Evolutionary conservation across 176 grass and related monocot genomes (phyloP).

Genomic region (Aegilops umbellulata): DNA sequence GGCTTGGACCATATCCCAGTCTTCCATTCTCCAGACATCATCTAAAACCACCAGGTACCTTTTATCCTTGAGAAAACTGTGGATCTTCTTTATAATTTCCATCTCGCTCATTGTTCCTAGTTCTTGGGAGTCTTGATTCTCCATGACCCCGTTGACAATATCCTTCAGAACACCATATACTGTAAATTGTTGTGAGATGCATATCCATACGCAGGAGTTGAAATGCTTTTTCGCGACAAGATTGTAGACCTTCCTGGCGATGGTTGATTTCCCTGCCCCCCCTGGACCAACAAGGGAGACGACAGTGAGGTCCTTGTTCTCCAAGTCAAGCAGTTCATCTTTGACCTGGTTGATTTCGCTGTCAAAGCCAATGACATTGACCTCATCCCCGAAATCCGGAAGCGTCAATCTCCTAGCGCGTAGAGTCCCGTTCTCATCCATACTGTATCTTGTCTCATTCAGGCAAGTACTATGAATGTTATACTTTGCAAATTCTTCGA

Average conservation of each 20-base stretch:
- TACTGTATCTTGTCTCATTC: background rate
- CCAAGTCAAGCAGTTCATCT: background rate
- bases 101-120: background rate
- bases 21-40: background rate
- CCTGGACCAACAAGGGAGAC: conserved; percentile 18
- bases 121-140: background rate
- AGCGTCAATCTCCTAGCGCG: background rate
- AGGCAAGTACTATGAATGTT: background rate
- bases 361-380: conserved; percentile 9
- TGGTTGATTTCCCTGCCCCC: conserved; percentile 15
- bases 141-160: background rate
- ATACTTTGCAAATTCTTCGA: background rate
- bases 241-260: conserved; percentile 19
- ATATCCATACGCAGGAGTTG: background rate
- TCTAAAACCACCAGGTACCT: background rate
- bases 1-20: conserved; percentile 4
- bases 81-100: background rate
- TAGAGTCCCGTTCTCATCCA: background rate
- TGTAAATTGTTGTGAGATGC: conserved; percentile 7
- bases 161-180: background rate
- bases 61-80: background rate
- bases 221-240: background rate
- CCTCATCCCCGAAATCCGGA: background rate
- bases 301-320: conserved; percentile 14
- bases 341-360: background rate